Evolutionary conservation across 164 flowering plant genomes (phyloP).

Genomic region (Kingdonia uniflora): DNA sequence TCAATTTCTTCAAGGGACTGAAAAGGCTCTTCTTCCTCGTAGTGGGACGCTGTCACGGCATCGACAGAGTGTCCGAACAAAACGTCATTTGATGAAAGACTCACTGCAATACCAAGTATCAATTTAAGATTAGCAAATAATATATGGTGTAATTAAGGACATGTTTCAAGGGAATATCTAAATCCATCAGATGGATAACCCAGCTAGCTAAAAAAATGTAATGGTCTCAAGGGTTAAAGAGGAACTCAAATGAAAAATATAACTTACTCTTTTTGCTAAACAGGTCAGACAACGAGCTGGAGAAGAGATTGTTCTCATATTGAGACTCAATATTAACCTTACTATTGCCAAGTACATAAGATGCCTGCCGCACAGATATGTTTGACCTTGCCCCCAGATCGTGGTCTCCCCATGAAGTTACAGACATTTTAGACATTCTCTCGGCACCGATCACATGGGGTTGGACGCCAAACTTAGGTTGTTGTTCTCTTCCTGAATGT

Average conservation of each 20-base stretch:
- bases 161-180: neutral
- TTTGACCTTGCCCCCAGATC: constrained; percentile 23
- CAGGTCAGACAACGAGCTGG: constrained; percentile 67
- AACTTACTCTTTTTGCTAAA: constrained; percentile 44
- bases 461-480: constrained; percentile 16
- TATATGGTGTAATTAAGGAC: neutral
- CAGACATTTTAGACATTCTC: constrained; percentile 27
- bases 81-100: constrained; percentile 27
- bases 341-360: constrained; percentile 17
- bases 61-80: constrained; percentile 25
- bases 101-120: constrained; percentile 29
- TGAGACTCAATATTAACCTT: constrained; percentile 23
- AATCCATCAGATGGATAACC: neutral
- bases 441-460: constrained; percentile 22
- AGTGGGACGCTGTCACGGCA: constrained; percentile 23
- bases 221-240: neutral
- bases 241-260: too few species aligned
- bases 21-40: constrained; percentile 51
- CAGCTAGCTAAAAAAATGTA: neutral
- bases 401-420: constrained; percentile 30
- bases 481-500: constrained; percentile 22
- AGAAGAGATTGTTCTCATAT: constrained; percentile 67
- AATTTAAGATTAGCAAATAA: neutral
- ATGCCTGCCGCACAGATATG: constrained; percentile 18
- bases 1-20: constrained; percentile 64